A percentile compares a stretch with the other conserved stretches of the same genome.
Conservation (phyloP, 202 grass and related monocot species). For the Digitaria exilis region DNA sequence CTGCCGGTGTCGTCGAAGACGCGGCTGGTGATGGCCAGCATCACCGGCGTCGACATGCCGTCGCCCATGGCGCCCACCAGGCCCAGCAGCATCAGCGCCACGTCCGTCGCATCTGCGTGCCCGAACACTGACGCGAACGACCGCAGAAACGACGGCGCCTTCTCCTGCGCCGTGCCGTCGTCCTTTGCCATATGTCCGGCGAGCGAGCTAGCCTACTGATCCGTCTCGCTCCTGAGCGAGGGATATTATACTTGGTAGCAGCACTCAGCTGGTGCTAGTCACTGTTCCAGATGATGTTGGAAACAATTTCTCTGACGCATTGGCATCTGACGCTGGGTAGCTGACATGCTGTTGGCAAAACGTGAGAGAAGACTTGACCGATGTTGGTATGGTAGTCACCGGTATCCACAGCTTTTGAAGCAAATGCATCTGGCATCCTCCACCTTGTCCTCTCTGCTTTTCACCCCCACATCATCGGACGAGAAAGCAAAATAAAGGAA, state of each 20-base stretch:
- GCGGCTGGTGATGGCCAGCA: constrained; percentile 68
- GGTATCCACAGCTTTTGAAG: background rate
- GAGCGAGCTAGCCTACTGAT: background rate
- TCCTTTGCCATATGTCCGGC: constrained; percentile 29
- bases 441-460: background rate
- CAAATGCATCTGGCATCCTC: background rate
- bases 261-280: background rate
- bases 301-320: background rate
- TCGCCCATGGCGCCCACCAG: constrained; percentile 75
- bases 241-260: background rate
- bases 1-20: constrained; percentile 73
- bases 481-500: background rate
- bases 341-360: background rate
- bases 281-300: background rate
- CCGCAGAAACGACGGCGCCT: background rate
- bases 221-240: background rate
- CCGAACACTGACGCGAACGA: constrained; percentile 61
- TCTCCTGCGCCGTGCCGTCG: background rate
- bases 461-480: background rate
- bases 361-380: background rate
- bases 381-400: background rate
- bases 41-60: constrained; percentile 65
- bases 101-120: constrained; percentile 70
- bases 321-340: background rate
- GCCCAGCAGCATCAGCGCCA: constrained; percentile 64